These are phyloP conservation scores for Mycena leptocephala DNA, from an alignment of 768 basidiomycete genomes.

Conservation along the genomic window DNA sequence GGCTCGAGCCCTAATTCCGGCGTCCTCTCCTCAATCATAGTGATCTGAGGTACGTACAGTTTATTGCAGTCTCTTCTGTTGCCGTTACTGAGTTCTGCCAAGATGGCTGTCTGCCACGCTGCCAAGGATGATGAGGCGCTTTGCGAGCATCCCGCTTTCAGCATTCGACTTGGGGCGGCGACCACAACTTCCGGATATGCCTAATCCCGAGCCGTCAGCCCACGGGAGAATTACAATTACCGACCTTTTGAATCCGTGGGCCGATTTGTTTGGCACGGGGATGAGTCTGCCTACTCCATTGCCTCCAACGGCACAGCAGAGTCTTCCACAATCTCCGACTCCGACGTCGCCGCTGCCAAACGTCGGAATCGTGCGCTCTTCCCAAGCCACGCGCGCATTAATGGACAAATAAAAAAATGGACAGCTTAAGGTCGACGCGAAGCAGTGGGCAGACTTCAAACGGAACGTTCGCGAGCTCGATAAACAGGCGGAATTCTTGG, in stretches of 20 bases:
- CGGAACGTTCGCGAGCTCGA: not conserved
- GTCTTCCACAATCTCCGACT: not conserved
- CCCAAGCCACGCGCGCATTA: not conserved
- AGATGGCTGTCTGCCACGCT: not conserved
- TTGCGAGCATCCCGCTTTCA: not conserved
- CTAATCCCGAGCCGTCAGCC: not conserved
- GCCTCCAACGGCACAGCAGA: not conserved
- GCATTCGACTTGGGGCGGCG: not conserved
- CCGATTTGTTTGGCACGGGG: too few species aligned
- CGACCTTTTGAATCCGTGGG: not conserved
- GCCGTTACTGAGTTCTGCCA: not conserved
- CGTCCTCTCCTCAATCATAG: not conserved
- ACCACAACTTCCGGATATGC: not conserved
- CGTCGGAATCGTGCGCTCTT: not conserved
- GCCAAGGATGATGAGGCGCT: not conserved
- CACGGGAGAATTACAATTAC: not conserved
- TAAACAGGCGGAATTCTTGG: not conserved
- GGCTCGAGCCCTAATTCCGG: not conserved
- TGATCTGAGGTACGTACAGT: too few species aligned
- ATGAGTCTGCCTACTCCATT: not conserved
- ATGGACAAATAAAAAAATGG: not conserved
- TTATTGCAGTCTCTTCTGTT: not conserved
- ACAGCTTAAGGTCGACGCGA: not conserved
- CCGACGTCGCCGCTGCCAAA: not conserved
- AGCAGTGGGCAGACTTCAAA: not conserved